phyloP scores from a whole-genome alignment of 1,284 basidiomycete genomes.

The Pseudozyma thailandica region DNA sequence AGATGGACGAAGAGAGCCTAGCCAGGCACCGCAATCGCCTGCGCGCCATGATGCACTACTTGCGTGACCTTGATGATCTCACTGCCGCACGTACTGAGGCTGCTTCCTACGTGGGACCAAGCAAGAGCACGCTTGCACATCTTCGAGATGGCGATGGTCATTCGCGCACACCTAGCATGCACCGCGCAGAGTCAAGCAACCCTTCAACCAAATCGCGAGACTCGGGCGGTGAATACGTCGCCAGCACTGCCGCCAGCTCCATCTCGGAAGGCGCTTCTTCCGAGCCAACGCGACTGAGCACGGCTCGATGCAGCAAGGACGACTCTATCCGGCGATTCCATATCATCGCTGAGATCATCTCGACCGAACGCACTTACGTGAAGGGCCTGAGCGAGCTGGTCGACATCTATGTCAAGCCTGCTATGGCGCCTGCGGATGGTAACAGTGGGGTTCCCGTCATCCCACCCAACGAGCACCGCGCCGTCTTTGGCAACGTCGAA shows the following conservation, averaged over 20 bases:
- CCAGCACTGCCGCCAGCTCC: slow-evolving; percentile 36
- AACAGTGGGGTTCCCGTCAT: slow-evolving; percentile 77
- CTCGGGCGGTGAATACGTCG: slow-evolving; percentile 32
- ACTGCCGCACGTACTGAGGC: slow-evolving; percentile 28
- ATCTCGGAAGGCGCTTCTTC: slow-evolving; percentile 20
- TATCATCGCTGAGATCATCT: slow-evolving; percentile 70
- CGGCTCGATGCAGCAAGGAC: slow-evolving; percentile 54
- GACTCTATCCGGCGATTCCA: slow-evolving; percentile 63
- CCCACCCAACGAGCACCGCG: slow-evolving; percentile 84
- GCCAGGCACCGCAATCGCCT: slow-evolving; percentile 76
- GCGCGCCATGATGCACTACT: slow-evolving; percentile 90
- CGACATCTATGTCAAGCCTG: slow-evolving; percentile 92
- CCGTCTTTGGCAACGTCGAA: slow-evolving; percentile 92
- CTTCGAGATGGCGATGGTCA: slow-evolving; percentile 17
- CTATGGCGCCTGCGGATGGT: slow-evolving; percentile 74
- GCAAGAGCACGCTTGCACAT: slow-evolving; percentile 31
- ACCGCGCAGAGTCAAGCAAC: slow-evolving; percentile 42
- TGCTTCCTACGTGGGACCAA: slow-evolving; percentile 23
- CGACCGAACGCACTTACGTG: slow-evolving; percentile 95
- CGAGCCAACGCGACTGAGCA: slow-evolving; percentile 23
- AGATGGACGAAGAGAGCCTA: slow-evolving; percentile 39
- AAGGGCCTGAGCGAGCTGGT: slow-evolving; percentile 90
- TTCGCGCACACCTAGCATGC: slow-evolving; percentile 34
- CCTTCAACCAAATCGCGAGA: slow-evolving; percentile 41
- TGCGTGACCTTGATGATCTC: slow-evolving; percentile 93